Evolutionary conservation across 1,139 yeast species (phyloP), one percentile per base, ranked within the genome.

Genomic region (Martiniozyma asiatica): DNA sequence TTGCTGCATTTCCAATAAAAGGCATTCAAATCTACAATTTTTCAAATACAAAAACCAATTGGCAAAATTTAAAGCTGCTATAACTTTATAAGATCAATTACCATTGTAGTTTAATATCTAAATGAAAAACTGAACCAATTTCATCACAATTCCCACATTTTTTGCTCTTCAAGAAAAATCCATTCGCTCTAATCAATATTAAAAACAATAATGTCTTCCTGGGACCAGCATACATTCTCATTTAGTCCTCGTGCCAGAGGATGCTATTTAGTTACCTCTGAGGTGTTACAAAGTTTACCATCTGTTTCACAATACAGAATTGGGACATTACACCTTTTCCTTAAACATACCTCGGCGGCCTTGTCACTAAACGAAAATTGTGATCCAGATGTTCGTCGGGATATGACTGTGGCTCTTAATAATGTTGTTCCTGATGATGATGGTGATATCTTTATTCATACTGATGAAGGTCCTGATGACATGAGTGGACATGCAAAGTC

Each of bases 401-500:
- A 80, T 47, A 65, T 80, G 79, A 61, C 65, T 11, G 61, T 65
- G 20, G 68, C 79, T 1, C 55, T 80, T 42, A 77, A 73, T 43
- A 58, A 71, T 33, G 58, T 78, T 35, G 82, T 71, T 2, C 93
- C 93, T 0, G 89, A 79, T 47, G 75, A 76, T 28, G 70, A 13
- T 8, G 60, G 61, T 27, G 74, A 73, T 43, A 74, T 75, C 40
- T 55, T 68, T 25, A 19, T 37, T 22, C 89, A 79, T 47, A 66
- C 63, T 1, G 87, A 75, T 36, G 93, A 80, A 52, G 93, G 81
- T 2, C 69, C 79, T 2, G 89, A 80, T 49, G 92, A 80, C 50
- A 76, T 78, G 82, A 82, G 89, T 2, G 81, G 85, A 0, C 93
- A 80, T 50, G 71, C 75, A 34, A 74, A 78, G 45, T 64, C 79